Evolutionary conservation across 805 yeast species (phyloP), one percentile per base, ranked within the genome.

Genomic region (Schwanniomyces occidentalis): DNA sequence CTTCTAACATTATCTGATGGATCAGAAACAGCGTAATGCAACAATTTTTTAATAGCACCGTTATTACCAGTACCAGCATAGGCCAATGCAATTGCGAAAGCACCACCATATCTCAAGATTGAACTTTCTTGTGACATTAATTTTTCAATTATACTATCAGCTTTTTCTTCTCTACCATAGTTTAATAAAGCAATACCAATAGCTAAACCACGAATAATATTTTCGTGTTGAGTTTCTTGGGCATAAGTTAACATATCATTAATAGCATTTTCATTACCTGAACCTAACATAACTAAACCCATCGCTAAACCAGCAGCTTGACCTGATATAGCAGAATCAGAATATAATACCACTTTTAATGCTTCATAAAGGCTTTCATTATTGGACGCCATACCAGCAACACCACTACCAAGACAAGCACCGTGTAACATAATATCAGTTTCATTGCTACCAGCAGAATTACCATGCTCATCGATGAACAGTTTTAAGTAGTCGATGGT

Each of bases 11-110:
- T 95, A 61, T 93, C 97, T 38, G 85, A 82, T 2, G 97, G 93
- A 58, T 93, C 99, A 9, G 96, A 87, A 10, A 93, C 99, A 3
- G 99, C 99, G 54, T 82, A 75, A 61, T 93, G 98, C 46, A 93
- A 72, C 47, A 93, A 69, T 48, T 83, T 78, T 64, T 87, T 81
- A 49, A 93, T 85, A 7, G 97, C 97, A 35, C 69, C 68, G 62
- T 89, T 89, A 61, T 85, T 81, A 18, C 96, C 95, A 3, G 99
- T 91, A 41, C 99, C 99, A 36, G 93, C 95, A 61, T 91, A 93
- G 1, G 99, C 98, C 49, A 93, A 73, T 0, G 96, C 98, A 50
- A 93, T 76, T 5, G 97, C 82, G 61, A 82, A 89, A 30, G 93
- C 93, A 56, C 96, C 98, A 62, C 99, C 98, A 57, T 90, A 93